These are phyloP conservation scores for Phytophthora ramorum DNA, from an alignment of 352 stramenopile genomes.

Conservation along the genomic window DNA sequence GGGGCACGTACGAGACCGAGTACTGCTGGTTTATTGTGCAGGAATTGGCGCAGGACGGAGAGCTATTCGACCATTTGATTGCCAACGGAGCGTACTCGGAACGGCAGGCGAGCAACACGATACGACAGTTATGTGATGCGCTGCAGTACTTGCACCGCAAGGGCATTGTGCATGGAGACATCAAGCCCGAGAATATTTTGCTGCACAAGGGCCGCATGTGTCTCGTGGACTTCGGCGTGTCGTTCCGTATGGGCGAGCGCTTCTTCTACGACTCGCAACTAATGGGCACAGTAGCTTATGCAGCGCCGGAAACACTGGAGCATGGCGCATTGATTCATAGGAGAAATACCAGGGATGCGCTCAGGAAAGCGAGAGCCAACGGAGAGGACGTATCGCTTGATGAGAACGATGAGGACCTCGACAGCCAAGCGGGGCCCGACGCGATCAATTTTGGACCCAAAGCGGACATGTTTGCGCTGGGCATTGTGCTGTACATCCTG, in stretches of 20 bases:
- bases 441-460: slow-evolving; percentile 70
- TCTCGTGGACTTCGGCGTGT: slow-evolving; percentile 89
- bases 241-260: slow-evolving; percentile 78
- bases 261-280: slow-evolving; percentile 80
- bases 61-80: slow-evolving; percentile 90
- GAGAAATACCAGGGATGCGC: slow-evolving; percentile 40
- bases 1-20: slow-evolving; percentile 76
- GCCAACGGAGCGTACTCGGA: slow-evolving; percentile 89
- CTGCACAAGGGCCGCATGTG: slow-evolving; percentile 77
- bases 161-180: slow-evolving; percentile 88
- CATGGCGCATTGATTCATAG: slow-evolving; percentile 48
- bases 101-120: slow-evolving; percentile 68
- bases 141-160: slow-evolving; percentile 89
- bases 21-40: slow-evolving; percentile 85
- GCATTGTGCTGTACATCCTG: slow-evolving; percentile 86
- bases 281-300: slow-evolving; percentile 80
- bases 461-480: slow-evolving; percentile 85
- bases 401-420: slow-evolving; percentile 39
- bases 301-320: slow-evolving; percentile 73
- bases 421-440: slow-evolving; percentile 38
- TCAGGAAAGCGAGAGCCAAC: slow-evolving; percentile 25
- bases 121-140: slow-evolving; percentile 80
- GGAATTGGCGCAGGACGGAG: slow-evolving; percentile 84
- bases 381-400: slow-evolving; percentile 25
- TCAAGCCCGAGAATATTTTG: slow-evolving; percentile 91